Evolutionary conservation across 768 basidiomycete species (phyloP), one percentile per base, ranked within the genome.

Genomic region (Gloeopeniophorella convolvens): DNA sequence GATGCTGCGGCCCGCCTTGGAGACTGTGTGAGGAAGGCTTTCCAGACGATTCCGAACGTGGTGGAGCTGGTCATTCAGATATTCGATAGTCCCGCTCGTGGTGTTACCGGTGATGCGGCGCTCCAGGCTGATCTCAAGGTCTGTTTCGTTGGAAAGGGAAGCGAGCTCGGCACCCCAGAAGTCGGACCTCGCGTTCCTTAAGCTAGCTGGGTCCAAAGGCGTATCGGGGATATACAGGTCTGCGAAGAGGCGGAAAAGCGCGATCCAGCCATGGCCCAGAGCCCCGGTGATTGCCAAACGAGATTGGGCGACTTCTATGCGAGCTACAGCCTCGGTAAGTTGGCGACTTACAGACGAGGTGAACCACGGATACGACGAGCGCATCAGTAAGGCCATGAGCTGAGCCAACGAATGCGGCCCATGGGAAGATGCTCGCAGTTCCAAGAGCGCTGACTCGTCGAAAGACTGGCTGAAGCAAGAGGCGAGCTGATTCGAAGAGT

Each of bases 131-230:
- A 54, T 59, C 56, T 88, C 82, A 6, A 89, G 68, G 5, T 59
- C 45, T 7, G 83, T 62, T 63, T 89, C 80, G 2, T 67, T 65
- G 3, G 61, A 54, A 3, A 88, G 56, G 21, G 69, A 59, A 2
- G 62, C 56, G 27, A 68, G 58, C 46, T 80, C 72, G 42, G 70
- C 60, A 24, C 62, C 60, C 62, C 74, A 71, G 24, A 81, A 78
- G 26, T 69, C 64, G 2, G 61, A 60, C 0, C 70, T 68, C 41
- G 70, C 76, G 43, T 70, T 73, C 46, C 80, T 73, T 28, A 83
- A 75, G 20, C 80, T 81, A 6, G 83, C 81, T 23, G 96, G 96
- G 64, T 99, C 96, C 42, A 97, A 68, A 2, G 94, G 91, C 2
- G 79, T 69, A 63, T 90, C 77, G 0, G 96, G 92, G 32, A 98